A percentile compares a stretch with the other conserved stretches of the same genome.
Evolutionary conservation across 1,284 basidiomycete genomes (phyloP).

Genomic region (Peniophora sp.): DNA sequence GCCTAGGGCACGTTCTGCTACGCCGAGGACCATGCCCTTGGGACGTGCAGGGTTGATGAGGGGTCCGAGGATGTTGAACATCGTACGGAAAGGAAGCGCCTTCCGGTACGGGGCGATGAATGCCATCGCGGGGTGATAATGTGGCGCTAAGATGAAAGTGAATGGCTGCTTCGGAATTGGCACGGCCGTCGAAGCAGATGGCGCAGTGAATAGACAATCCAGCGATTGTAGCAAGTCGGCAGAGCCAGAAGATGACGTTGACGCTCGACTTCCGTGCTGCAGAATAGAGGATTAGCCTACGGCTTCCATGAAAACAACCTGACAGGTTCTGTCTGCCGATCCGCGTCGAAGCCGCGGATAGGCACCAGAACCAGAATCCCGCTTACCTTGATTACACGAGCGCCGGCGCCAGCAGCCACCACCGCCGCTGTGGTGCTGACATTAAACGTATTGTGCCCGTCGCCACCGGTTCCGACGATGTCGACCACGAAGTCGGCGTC

Average conservation of each 20-base stretch:
- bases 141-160: slow-evolving; percentile 88
- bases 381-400: slow-evolving; percentile 85
- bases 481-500: slow-evolving; percentile 66
- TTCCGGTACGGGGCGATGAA: slow-evolving; percentile 82
- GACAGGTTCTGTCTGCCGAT: too few relatives aligned
- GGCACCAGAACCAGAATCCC: background rate
- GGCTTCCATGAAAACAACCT: background rate
- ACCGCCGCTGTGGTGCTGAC: slow-evolving; percentile 94
- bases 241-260: slow-evolving; percentile 91
- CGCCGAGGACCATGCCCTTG: slow-evolving; percentile 83
- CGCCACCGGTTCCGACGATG: slow-evolving; percentile 85
- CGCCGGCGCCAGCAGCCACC: slow-evolving; percentile 92
- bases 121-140: slow-evolving; percentile 88
- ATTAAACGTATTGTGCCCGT: slow-evolving; percentile 96
- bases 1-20: slow-evolving; percentile 83
- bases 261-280: slow-evolving; percentile 89
- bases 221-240: slow-evolving; percentile 89
- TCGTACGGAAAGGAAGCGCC: slow-evolving; percentile 87
- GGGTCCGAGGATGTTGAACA: slow-evolving; percentile 96
- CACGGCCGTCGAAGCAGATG: slow-evolving; percentile 46
- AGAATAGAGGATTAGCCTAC: too few relatives aligned
- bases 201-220: slow-evolving; percentile 72
- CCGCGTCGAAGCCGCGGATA: too few relatives aligned
- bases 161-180: slow-evolving; percentile 67
- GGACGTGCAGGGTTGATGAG: slow-evolving; percentile 90